Conservation (phyloP, 2,329 filamentous ascomycete species). For the Leptosphaerulina australis region DNA sequence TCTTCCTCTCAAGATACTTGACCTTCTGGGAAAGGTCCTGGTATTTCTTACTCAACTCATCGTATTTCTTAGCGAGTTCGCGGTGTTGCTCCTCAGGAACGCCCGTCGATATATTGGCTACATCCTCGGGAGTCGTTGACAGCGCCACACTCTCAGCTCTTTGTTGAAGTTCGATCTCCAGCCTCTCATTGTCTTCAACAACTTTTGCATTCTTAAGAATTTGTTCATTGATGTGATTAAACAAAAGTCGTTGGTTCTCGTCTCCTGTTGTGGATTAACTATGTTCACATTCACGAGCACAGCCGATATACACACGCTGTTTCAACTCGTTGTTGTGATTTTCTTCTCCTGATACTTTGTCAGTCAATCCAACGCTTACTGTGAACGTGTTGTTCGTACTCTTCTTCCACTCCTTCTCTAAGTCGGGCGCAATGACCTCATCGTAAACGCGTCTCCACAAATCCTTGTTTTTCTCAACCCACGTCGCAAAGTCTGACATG, state of each 20-base stretch:
- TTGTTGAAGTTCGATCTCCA: constrained; percentile 27
- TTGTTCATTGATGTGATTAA: constrained; percentile 35
- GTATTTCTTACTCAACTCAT: constrained; percentile 42
- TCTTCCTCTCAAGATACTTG: constrained; percentile 45
- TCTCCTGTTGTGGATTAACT: constrained; percentile 31
- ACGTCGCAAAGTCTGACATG: constrained; percentile 38
- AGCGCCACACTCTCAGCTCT: constrained; percentile 6
- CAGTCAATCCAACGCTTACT: not conserved
- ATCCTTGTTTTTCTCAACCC: constrained; percentile 38
- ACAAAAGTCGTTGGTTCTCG: constrained; percentile 35
- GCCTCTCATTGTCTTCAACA: constrained; percentile 31
- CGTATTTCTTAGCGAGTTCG: constrained; percentile 37
- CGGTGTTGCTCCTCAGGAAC: constrained; percentile 35
- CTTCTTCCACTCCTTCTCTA: constrained; percentile 43
- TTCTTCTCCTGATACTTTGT: constrained; percentile 31
- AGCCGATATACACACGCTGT: constrained; percentile 28
- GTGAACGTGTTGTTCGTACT: constrained; percentile 26
- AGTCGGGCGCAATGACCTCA: constrained; percentile 43
- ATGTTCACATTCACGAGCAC: not conserved
- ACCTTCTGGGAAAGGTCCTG: constrained; percentile 35
- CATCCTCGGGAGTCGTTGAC: constrained; percentile 3
- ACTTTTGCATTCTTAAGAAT: constrained; percentile 36
- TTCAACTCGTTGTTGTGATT: constrained; percentile 32
- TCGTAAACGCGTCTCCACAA: constrained; percentile 41
- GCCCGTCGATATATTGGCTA: not conserved